Evolutionary conservation across 2,329 filamentous ascomycete species (phyloP), one percentile per base, ranked within the genome.

Genomic region (Clarireedia hainanense): DNA sequence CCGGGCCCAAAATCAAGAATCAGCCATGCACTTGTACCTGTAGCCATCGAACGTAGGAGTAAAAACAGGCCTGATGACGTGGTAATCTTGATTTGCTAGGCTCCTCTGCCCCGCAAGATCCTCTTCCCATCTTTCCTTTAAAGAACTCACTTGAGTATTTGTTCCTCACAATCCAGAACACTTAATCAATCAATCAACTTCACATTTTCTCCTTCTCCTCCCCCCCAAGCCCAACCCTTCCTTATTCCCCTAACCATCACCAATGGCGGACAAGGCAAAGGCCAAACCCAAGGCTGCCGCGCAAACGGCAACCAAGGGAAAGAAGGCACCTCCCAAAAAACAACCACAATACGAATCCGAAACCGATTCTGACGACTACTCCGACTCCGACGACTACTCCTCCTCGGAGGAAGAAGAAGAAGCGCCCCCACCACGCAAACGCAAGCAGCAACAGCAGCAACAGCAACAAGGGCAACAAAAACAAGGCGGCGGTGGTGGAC

Each of bases 341-440:
- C 40, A 37, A 50, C 45, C 48, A 3, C 30, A 50, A 27, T 43
- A 36, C 4, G 47, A 50, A 7, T 55, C 46, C 5, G 52, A 55
- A 24, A 15, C 43, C 24, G 43, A 43, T 17, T 43, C 40, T 23
- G 15, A 43, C 2, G 40, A 43, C 17, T 43, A 43, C 40, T 49
- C 52, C 24, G 52, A 55, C 15, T 55, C 52, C 15, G 45, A 54
- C 3, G 52, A 55, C 10, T 55, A 47, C 14, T 47, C 50, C 10
- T 55, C 52, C 9, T 47, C 50, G 3, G 52, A 55, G 30, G 48
- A 46, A 5, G 52, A 49, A 50, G 52, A 55, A 26, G 45, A 55
- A 34, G 46, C 45, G 14, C 52, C 52, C 5, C 52, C 52, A 20
- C 52, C 52, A 50, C 52, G 52, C 36, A 37, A 47, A 36, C 47